Evolutionary conservation across 129 eudicot species (phyloP).

Genomic region (Flaveria brownii): DNA sequence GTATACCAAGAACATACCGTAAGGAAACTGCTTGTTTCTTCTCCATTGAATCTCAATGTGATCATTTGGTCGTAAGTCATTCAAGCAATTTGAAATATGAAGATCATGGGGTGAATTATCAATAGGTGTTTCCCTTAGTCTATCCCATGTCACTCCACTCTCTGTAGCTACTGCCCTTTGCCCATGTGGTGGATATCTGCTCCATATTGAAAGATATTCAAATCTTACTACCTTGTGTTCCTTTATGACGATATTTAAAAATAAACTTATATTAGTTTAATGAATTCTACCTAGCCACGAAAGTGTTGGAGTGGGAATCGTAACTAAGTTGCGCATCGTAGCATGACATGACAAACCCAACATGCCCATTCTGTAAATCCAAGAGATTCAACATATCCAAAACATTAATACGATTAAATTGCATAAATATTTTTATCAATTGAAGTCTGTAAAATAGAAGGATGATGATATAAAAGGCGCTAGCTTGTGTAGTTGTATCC

Average conservation of each 20-base stretch:
- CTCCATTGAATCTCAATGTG: slow-evolving; percentile 93
- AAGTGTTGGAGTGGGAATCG: slow-evolving; percentile 60
- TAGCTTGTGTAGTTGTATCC: background rate
- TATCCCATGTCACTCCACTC: slow-evolving; percentile 65
- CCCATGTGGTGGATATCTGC: slow-evolving; percentile 85
- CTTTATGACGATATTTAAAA: background rate
- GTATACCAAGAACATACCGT: slow-evolving; percentile 36
- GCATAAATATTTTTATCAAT: background rate
- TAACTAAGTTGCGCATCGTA: slow-evolving; percentile 78
- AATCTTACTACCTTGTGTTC: slow-evolving; percentile 1
- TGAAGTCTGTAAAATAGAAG: background rate
- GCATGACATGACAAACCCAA: slow-evolving; percentile 80
- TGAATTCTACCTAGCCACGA: slow-evolving; percentile 64
- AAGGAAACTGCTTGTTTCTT: slow-evolving; percentile 77
- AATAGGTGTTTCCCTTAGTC: slow-evolving; percentile 60
- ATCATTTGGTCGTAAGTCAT: slow-evolving; percentile 62
- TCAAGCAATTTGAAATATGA: slow-evolving; percentile 53
- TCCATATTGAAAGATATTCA: background rate
- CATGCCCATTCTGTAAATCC: slow-evolving; percentile 66
- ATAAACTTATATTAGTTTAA: background rate
- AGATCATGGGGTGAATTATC: slow-evolving; percentile 66
- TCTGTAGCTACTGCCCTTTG: slow-evolving; percentile 56
- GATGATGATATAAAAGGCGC: background rate
- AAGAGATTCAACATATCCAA: background rate
- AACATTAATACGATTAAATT: background rate